Conservation (phyloP, 2,329 filamentous ascomycete species). For the Colletotrichum ledebouriae region DNA sequence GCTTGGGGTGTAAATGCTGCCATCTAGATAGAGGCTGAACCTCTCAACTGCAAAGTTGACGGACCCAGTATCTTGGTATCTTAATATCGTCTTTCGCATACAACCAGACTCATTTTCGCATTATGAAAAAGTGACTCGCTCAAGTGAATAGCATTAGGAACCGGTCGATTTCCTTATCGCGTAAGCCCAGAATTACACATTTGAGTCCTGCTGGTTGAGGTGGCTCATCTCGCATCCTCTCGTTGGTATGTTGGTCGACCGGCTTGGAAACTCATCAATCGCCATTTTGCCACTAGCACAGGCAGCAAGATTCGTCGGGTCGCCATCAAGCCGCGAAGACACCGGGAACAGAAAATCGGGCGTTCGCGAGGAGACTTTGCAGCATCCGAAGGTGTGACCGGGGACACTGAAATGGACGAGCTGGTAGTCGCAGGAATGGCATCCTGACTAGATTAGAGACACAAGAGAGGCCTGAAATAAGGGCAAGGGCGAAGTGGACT, state of each 20-base stretch:
- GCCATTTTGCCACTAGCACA: not conserved
- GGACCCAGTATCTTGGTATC: not conserved
- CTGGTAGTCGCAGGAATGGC: not conserved
- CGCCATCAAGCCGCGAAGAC: not conserved
- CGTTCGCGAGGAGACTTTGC: no score
- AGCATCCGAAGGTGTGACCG: no score
- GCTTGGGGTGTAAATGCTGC: slow-evolving; percentile 37
- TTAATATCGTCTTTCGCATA: no score
- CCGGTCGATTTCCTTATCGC: not conserved
- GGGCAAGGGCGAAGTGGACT: not conserved
- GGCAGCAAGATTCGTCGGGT: not conserved
- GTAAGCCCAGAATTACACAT: not conserved
- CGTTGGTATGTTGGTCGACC: not conserved
- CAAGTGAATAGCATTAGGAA: no score
- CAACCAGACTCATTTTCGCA: no score
- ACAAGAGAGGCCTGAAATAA: not conserved
- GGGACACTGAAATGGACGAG: not conserved
- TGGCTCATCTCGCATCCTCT: slow-evolving; percentile 8
- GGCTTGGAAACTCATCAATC: not conserved
- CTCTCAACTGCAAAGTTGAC: not conserved
- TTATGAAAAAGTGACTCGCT: no score
- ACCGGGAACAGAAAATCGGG: no score
- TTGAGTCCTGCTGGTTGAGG: not conserved
- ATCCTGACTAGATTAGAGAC: not conserved
- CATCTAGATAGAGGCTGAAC: not conserved